Percentiles rank a stretch among this genome's conserved stretches.
Evolutionary conservation across 345 rosid species (phyloP).

Genomic region (Syzygium aqueum): DNA sequence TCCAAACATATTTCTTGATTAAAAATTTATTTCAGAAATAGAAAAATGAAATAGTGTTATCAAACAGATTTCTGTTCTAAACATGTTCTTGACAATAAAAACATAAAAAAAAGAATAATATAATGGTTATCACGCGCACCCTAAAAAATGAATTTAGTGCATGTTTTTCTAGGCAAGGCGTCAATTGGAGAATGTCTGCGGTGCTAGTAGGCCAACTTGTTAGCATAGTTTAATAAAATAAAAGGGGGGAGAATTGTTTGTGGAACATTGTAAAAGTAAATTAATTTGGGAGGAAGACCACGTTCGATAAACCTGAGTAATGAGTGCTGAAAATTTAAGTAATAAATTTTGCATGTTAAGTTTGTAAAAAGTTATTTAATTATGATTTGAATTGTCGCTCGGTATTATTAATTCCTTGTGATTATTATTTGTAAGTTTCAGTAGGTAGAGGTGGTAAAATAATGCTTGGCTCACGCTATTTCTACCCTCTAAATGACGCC

Average conservation of each 20-base stretch:
- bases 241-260: too few relatives aligned
- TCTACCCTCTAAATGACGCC: neutral
- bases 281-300: neutral
- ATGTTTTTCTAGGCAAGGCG: neutral
- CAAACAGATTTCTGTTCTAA: too few relatives aligned
- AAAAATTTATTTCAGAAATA: too few relatives aligned
- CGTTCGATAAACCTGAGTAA: neutral
- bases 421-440: neutral
- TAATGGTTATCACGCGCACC: too few relatives aligned
- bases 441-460: neutral
- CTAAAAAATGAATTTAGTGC: neutral
- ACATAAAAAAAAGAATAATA: too few relatives aligned
- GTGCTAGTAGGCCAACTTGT: neutral
- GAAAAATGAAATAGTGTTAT: too few relatives aligned
- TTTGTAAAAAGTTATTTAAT: accelerated
- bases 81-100: too few relatives aligned
- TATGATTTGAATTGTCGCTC: neutral
- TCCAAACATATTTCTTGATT: too few relatives aligned
- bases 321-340: neutral
- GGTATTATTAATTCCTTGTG: neutral
- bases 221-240: neutral
- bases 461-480: neutral
- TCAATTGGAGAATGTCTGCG: neutral
- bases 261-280: neutral
- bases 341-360: neutral